phyloP scores from a whole-genome alignment of 768 basidiomycete genomes.

The Trametes maxima region DNA sequence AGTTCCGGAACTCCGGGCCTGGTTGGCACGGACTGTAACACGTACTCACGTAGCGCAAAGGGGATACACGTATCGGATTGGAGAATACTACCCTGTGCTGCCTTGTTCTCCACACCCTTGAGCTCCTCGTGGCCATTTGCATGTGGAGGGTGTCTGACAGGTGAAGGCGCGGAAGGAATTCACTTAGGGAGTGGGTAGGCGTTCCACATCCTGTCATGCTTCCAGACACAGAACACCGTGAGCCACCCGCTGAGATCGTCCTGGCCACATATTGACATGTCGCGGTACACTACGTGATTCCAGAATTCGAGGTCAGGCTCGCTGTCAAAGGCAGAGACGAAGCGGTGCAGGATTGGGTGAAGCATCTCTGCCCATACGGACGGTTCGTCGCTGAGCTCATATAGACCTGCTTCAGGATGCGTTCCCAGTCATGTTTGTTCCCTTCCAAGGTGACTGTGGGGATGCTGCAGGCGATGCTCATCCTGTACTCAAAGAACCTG shows the following conservation, averaged over 20 bases:
- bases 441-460: slow-evolving; percentile 32
- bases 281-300: slow-evolving; percentile 9
- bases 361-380: slow-evolving; percentile 32
- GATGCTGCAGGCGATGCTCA: slow-evolving; percentile 28
- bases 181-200: neutral
- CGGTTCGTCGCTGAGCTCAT: slow-evolving; percentile 27
- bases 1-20: no score
- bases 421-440: slow-evolving; percentile 27
- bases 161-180: neutral
- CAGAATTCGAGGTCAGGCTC: slow-evolving; percentile 22
- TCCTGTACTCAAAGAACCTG: slow-evolving; percentile 8
- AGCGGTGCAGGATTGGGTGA: slow-evolving; percentile 31
- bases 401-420: slow-evolving; percentile 26
- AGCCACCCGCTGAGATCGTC: slow-evolving; percentile 22
- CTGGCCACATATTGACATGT: neutral
- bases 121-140: no score
- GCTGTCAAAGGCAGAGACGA: slow-evolving; percentile 33
- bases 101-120: no score
- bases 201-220: slow-evolving; percentile 12
- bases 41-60: no score
- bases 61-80: no score
- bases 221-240: slow-evolving; percentile 24
- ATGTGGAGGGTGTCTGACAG: neutral
- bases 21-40: no score
- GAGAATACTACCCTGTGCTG: no score